phyloP scores from a whole-genome alignment of 164 flowering plant species.

The Kingdonia uniflora region DNA sequence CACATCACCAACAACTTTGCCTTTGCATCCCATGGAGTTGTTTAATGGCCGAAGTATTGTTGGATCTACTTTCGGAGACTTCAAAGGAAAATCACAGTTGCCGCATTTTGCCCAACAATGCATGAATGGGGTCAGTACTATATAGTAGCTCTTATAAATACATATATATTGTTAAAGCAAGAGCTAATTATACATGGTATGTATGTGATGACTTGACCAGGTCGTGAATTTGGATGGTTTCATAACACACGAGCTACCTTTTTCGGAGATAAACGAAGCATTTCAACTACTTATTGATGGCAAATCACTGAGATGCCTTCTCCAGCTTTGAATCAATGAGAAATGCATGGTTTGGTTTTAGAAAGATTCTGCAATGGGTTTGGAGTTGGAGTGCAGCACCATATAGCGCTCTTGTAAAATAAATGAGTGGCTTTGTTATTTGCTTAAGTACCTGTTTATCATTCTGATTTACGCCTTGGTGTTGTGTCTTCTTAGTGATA shows the following conservation, averaged over 20 bases:
- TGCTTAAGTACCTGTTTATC: too few species aligned
- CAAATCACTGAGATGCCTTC: constrained; percentile 51
- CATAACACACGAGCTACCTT: constrained; percentile 65
- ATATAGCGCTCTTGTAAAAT: too few species aligned
- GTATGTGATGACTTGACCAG: constrained; percentile 28
- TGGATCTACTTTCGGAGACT: constrained; percentile 57
- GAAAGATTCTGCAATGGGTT: too few species aligned
- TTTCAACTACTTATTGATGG: constrained; percentile 47
- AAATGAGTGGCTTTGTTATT: too few species aligned
- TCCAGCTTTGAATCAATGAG: constrained; percentile 41
- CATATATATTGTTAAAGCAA: too few species aligned
- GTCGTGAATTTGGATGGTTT: constrained; percentile 57
- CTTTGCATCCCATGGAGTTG: constrained; percentile 81
- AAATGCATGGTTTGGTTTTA: too few species aligned
- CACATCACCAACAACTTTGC: constrained; percentile 45
- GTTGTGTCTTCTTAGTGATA: too few species aligned
- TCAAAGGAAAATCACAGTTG: constrained; percentile 58
- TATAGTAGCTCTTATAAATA: too few species aligned
- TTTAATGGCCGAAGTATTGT: constrained; percentile 47
- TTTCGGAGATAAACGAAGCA: constrained; percentile 55
- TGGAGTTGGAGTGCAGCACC: too few species aligned
- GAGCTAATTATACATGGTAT: too few species aligned
- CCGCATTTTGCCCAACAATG: constrained; percentile 46
- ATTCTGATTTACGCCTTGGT: too few species aligned
- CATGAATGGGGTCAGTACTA: constrained; percentile 49